Percentiles rank a stretch among this genome's conserved stretches.
Conservation (phyloP, 106 monocot species). For the Dactylorhiza incarnata region DNA sequence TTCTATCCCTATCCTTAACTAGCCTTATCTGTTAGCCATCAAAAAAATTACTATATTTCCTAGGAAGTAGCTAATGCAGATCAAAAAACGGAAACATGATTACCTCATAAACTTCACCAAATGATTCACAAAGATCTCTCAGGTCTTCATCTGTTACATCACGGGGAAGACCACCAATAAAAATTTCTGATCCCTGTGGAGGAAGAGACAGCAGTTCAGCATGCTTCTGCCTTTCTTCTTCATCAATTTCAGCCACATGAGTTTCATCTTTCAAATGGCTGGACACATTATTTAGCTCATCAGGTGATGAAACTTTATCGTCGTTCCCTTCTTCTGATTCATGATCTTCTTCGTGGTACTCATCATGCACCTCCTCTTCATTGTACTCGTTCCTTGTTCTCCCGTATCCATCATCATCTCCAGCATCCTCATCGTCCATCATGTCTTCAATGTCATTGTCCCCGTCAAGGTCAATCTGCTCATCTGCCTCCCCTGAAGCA, state of each 20-base stretch:
- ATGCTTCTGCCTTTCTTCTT: slow-evolving; percentile 55
- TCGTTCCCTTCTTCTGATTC: slow-evolving; percentile 23
- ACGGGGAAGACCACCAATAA: slow-evolving; percentile 83
- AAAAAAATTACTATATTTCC: not conserved
- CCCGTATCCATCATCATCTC: slow-evolving; percentile 32
- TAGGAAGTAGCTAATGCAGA: not conserved
- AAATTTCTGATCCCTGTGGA: slow-evolving; percentile 94
- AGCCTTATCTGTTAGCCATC: slow-evolving; percentile 46
- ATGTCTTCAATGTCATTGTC: slow-evolving; percentile 92
- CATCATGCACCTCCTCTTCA: slow-evolving; percentile 18
- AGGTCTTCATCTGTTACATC: slow-evolving; percentile 77
- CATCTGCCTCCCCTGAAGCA: slow-evolving; percentile 53
- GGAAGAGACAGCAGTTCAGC: slow-evolving; percentile 81
- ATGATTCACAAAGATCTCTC: slow-evolving; percentile 70
- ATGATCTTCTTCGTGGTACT: slow-evolving; percentile 19
- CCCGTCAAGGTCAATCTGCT: slow-evolving; percentile 86
- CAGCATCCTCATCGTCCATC: slow-evolving; percentile 81
- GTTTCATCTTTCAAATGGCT: slow-evolving; percentile 16
- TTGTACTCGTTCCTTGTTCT: slow-evolving; percentile 20
- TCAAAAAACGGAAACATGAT: not conserved
- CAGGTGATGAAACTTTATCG: slow-evolving; percentile 24
- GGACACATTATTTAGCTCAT: slow-evolving; percentile 22
- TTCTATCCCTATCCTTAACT: slow-evolving; percentile 83
- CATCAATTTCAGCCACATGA: slow-evolving; percentile 16
- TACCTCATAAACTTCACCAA: slow-evolving; percentile 92